Evolutionary conservation across 768 basidiomycete species (phyloP).

Genomic region (Hirschioporus abietinus): DNA sequence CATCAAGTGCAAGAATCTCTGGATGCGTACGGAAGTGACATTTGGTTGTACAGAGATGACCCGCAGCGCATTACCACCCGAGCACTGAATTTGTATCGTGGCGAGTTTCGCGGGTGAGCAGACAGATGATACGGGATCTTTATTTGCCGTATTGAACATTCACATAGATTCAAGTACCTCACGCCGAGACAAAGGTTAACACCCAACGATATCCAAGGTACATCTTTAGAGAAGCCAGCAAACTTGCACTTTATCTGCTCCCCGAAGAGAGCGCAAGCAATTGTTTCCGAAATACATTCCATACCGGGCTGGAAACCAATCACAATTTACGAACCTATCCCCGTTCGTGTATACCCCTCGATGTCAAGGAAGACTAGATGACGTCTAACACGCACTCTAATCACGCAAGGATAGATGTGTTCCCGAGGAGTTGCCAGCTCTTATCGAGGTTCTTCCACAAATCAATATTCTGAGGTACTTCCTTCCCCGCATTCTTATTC

Average conservation of each 20-base stretch:
- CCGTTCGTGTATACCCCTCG: constrained; percentile 40
- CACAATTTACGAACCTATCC: constrained; percentile 82
- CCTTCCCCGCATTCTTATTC: constrained; percentile 3
- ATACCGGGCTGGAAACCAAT: constrained; percentile 57
- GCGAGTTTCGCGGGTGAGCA: constrained; percentile 63
- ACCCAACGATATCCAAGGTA: constrained; percentile 59
- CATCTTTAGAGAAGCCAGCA: constrained; percentile 43
- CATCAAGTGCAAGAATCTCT: constrained; percentile 47
- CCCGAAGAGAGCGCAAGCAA: constrained; percentile 59
- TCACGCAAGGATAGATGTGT: constrained; percentile 62
- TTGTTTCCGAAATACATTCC: constrained; percentile 57
- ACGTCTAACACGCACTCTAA: constrained; percentile 10
- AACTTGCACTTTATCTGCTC: constrained; percentile 84
- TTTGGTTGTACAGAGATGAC: constrained; percentile 75
- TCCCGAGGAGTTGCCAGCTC: constrained; percentile 70
- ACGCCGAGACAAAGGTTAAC: constrained; percentile 66
- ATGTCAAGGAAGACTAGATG: neutral
- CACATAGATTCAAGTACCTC: constrained; percentile 67
- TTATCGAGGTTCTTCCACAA: constrained; percentile 50
- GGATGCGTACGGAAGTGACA: constrained; percentile 57
- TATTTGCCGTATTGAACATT: constrained; percentile 6
- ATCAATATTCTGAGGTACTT: constrained; percentile 66
- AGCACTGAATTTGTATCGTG: constrained; percentile 68
- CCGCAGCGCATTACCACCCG: constrained; percentile 55
- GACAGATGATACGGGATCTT: neutral